These are phyloP conservation scores for Pseudogymnoascus sp. DNA, from an alignment of 2,329 filamentous ascomycete species.

Conservation along the genomic window DNA sequence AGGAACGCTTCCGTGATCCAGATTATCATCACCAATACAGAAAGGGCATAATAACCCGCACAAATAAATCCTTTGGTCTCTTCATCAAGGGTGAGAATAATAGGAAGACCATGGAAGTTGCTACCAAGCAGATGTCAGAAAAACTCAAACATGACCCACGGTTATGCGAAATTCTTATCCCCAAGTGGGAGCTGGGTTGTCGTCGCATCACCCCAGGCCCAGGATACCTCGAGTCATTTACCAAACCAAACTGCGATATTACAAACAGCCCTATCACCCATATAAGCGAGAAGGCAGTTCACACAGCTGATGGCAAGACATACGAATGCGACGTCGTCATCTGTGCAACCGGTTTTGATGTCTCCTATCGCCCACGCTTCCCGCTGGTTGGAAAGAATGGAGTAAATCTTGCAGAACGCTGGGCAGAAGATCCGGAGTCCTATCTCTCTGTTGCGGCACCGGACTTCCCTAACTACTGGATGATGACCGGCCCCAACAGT, in stretches of 20 bases:
- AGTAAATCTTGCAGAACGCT: constrained; percentile 16
- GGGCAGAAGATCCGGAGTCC: constrained; percentile 17
- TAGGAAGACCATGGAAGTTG: constrained; percentile 72
- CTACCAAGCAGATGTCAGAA: constrained; percentile 78
- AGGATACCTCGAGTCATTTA: background rate
- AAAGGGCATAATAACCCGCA: background rate
- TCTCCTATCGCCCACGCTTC: constrained; percentile 22
- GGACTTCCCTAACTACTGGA: constrained; percentile 14
- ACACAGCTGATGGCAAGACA: background rate
- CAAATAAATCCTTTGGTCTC: background rate
- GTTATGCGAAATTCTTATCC: constrained; percentile 1
- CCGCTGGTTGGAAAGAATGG: constrained; percentile 18
- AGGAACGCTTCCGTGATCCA: constrained; percentile 20
- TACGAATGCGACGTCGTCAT: constrained; percentile 27
- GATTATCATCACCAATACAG: constrained; percentile 14
- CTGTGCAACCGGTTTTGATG: constrained; percentile 29
- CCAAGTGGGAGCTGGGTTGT: constrained; percentile 10
- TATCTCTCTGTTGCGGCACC: constrained; percentile 20
- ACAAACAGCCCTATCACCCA: constrained; percentile 14
- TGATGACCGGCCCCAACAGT: constrained; percentile 22
- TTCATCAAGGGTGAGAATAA: constrained; percentile 8
- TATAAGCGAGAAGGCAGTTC: background rate
- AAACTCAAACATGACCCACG: constrained; percentile 71
- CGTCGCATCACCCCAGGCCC: constrained; percentile 92
- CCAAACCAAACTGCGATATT: constrained; percentile 14